A percentile compares a stretch with the other conserved stretches of the same genome.
Conservation (phyloP, 345 rosid genomes). For the Turritis glabra region DNA sequence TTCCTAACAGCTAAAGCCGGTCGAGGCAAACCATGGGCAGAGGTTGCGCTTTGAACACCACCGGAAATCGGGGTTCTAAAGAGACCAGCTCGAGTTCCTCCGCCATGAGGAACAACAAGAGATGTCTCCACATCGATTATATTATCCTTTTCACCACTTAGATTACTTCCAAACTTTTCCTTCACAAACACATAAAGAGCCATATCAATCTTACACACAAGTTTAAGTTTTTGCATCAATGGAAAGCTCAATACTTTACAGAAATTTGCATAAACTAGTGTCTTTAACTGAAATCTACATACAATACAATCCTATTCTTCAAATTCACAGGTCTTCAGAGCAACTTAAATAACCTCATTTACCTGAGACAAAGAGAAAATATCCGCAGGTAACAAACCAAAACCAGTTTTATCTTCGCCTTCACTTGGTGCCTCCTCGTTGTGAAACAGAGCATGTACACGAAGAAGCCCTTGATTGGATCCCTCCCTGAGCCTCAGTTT, state of each 20-base stretch:
- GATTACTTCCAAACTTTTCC: constrained; percentile 46
- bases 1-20: constrained; percentile 97
- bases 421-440: constrained; percentile 50
- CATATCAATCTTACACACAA: constrained; percentile 40
- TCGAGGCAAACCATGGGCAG: constrained; percentile 90
- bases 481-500: constrained; percentile 46
- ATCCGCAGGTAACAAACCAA: constrained; percentile 48
- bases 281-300: not conserved
- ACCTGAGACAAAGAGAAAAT: constrained; percentile 59
- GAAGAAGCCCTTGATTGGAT: constrained; percentile 42
- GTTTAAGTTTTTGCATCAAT: not conserved
- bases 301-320: no score
- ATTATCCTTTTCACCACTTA: constrained; percentile 43
- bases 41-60: constrained; percentile 98
- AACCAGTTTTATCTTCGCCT: constrained; percentile 48
- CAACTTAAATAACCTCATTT: not conserved
- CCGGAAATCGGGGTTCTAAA: constrained; percentile 98
- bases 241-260: not conserved
- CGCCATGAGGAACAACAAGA: constrained; percentile 50
- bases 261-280: not conserved
- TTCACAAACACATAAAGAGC: constrained; percentile 51
- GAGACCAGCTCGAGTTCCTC: constrained; percentile 86
- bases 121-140: constrained; percentile 52
- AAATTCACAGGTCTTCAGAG: no score
- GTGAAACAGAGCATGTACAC: constrained; percentile 44